Evolutionary conservation across 129 eudicot species (phyloP).

Genomic region (Heracleum sosnowskyi): DNA sequence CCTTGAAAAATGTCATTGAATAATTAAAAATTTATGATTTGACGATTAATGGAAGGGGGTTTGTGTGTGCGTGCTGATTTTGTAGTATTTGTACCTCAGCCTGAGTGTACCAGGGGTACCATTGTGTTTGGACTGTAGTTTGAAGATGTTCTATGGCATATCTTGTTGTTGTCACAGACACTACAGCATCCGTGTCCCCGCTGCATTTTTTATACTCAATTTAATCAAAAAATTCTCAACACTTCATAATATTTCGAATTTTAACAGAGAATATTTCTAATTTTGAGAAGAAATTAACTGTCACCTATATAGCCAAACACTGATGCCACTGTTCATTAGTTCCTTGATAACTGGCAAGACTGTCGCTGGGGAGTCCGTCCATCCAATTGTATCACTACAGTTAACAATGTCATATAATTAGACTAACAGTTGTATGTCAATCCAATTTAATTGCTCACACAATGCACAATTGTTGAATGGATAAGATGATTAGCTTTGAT

Average conservation of each 20-base stretch:
- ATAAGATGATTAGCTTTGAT: neutral
- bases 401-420: neutral
- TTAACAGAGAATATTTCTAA: neutral
- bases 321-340: conserved; percentile 46
- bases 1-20: conserved; percentile 16
- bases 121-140: conserved; percentile 33
- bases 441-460: neutral
- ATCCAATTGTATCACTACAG: conserved; percentile 9
- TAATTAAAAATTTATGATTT: neutral
- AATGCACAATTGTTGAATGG: neutral
- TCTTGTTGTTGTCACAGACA: conserved; percentile 44
- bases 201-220: conserved; percentile 15
- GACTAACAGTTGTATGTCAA: neutral
- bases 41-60: neutral
- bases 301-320: conserved; percentile 62
- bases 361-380: conserved; percentile 37
- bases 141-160: conserved; percentile 34
- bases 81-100: conserved; percentile 37
- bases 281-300: neutral
- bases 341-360: conserved; percentile 49
- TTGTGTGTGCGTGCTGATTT: neutral
- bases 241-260: too few relatives aligned
- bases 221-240: neutral
- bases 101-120: conserved; percentile 47
- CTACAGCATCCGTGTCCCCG: conserved; percentile 49